Evolutionary conservation across 2,329 filamentous ascomycete genomes (phyloP).

Genomic region (Paraphoma sp.): DNA sequence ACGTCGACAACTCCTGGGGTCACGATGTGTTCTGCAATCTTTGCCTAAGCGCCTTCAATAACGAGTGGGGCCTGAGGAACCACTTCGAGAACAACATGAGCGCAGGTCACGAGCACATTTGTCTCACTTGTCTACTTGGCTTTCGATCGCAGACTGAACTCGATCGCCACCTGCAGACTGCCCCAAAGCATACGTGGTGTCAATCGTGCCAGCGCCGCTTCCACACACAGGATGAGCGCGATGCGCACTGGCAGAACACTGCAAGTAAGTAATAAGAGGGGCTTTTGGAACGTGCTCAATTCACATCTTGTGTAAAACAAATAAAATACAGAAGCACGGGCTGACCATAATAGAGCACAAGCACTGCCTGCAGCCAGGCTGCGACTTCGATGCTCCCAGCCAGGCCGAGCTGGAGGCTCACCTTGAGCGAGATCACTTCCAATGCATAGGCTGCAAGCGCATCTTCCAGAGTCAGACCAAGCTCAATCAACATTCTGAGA

Average conservation of each 20-base stretch:
- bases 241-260: slow-evolving; percentile 41
- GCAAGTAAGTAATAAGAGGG: slow-evolving; percentile 17
- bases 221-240: slow-evolving; percentile 37
- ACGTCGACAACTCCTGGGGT: slow-evolving; percentile 37
- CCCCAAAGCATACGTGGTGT: slow-evolving; percentile 39
- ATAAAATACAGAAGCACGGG: background rate
- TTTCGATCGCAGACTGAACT: slow-evolving; percentile 30
- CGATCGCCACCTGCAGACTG: slow-evolving; percentile 29
- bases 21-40: slow-evolving; percentile 41
- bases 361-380: slow-evolving; percentile 42
- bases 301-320: background rate
- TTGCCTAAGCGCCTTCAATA: slow-evolving; percentile 43
- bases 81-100: slow-evolving; percentile 43
- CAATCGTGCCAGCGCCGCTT: slow-evolving; percentile 35
- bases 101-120: slow-evolving; percentile 35
- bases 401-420: slow-evolving; percentile 27
- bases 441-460: slow-evolving; percentile 36
- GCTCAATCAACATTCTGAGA: slow-evolving; percentile 30
- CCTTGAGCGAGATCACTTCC: slow-evolving; percentile 36
- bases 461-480: slow-evolving; percentile 38
- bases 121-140: slow-evolving; percentile 36
- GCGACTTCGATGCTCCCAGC: slow-evolving; percentile 37
- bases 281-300: background rate
- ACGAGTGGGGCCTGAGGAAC: slow-evolving; percentile 40
- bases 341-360: slow-evolving; percentile 30